A percentile compares a stretch with the other conserved stretches of the same genome.
phyloP scores from a whole-genome alignment of 1,284 basidiomycete species.

The Apiotrichum montevideense region DNA sequence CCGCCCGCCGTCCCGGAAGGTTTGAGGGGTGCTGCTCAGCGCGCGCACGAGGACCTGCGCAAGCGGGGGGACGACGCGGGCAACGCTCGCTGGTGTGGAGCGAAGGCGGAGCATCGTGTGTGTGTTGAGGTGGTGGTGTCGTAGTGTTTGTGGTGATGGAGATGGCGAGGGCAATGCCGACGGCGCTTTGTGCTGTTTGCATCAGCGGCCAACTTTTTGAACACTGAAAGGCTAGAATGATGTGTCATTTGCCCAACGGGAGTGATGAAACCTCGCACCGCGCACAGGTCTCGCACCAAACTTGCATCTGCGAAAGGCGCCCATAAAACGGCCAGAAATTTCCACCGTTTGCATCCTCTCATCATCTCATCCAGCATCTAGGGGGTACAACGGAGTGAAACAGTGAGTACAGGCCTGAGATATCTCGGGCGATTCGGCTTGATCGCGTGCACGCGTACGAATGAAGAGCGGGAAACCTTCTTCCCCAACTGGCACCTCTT shows the following conservation, averaged over 20 bases:
- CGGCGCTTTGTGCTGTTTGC: not conserved
- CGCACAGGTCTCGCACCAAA: no score
- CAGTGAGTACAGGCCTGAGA: not conserved
- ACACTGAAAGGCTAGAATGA: no score
- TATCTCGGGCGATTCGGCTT: no score
- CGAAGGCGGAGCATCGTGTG: constrained; percentile 3
- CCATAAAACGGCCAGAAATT: not conserved
- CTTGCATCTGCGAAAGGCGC: no score
- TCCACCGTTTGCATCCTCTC: not conserved
- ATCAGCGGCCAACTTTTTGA: no score
- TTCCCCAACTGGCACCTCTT: constrained; percentile 47
- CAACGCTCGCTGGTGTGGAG: constrained; percentile 11
- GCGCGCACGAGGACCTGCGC: constrained; percentile 24
- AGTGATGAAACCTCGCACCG: not conserved
- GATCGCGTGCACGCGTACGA: constrained; percentile 3
- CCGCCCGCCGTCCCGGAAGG: not conserved
- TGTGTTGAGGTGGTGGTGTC: no score
- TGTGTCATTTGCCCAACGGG: not conserved
- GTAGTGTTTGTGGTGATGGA: not conserved
- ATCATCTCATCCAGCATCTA: constrained; percentile 1
- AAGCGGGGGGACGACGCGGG: constrained; percentile 20
- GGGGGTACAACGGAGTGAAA: not conserved
- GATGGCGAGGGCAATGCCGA: not conserved
- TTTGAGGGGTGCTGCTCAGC: not conserved
- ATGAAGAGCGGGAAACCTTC: constrained; percentile 40